Base-by-base conservation (phyloP, 2,329 filamentous ascomycete species). In the Fusarium marasasianum region DNA sequence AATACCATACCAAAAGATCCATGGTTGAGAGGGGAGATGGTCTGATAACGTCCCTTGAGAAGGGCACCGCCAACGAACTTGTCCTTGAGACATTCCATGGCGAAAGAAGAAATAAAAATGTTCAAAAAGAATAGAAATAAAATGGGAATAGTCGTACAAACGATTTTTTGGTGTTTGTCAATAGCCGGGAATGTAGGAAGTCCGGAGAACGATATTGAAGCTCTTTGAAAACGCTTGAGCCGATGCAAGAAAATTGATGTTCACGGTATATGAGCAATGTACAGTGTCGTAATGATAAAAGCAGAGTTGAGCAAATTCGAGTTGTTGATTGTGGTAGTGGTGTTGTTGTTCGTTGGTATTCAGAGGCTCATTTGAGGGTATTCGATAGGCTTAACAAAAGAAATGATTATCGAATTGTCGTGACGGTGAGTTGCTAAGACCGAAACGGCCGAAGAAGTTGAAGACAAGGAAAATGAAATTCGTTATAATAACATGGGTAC, bases 1-100 rank as follows among this genome's bases (percentile, higher is more conserved):
- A 98, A 98, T 79, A 99, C 96, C 94, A 98, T 97, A 81, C 96
- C 96, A 81, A 98, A 99, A 63, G 96, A 98, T 78, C 96, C 96
- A 89, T 98, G 95, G 82, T 99, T 99, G 86, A 99, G 93, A 66
- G 96, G 95, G 77, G 95, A 94, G 80, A 98, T 89, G 64, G 95
- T 97, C 85, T 93, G 88, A 83, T 96, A 99, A 77, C 96, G 95
- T 83, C 94, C 95, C 82, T 94, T 91, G 81, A 98, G 91, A 81
- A 97, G 85, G 84, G 93, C 90, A 83, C 93, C 94, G 83, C 91
- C 87, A 80, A 91, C 87, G 85, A 98, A 96, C 81, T 91, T 89
- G 85, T 95, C 91, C 86, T 92, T 91, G 87, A 97, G 90, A 87
- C 94, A 97, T 86, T 95, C 94, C 94, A 97, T 88, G 68, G 72